phyloP scores from a whole-genome alignment of 306 rosid genomes.

The Vigna radiata region DNA sequence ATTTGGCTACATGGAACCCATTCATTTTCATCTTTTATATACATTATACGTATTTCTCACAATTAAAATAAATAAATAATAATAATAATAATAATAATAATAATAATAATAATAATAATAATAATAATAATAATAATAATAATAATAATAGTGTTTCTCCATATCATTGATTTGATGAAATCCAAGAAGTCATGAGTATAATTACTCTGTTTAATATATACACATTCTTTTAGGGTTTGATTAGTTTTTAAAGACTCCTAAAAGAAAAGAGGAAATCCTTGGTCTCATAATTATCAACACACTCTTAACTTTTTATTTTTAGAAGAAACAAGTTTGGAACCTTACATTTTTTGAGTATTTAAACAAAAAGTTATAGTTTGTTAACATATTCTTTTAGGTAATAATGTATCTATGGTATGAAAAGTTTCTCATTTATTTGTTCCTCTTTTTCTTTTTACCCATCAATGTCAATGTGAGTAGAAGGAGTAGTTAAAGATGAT shows the following conservation, averaged over 20 bases:
- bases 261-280: too few relatives aligned
- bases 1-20: slow-evolving; percentile 4
- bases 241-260: too few relatives aligned
- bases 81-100: too few relatives aligned
- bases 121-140: too few relatives aligned
- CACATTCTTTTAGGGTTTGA: not conserved
- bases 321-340: not conserved
- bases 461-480: slow-evolving; percentile 9
- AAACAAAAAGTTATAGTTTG: not conserved
- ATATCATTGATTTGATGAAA: too few relatives aligned
- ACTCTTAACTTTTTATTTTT: not conserved
- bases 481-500: slow-evolving; percentile 2
- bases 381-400: not conserved
- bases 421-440: not conserved
- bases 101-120: too few relatives aligned
- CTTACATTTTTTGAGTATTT: not conserved
- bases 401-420: not conserved
- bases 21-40: not conserved
- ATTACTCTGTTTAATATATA: too few relatives aligned
- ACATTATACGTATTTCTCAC: too few relatives aligned
- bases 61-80: too few relatives aligned
- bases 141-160: too few relatives aligned
- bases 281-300: not conserved
- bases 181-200: not conserved
- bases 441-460: not conserved